These are phyloP conservation scores for Primulina huaijiensis DNA, from an alignment of 257 asterid species.

Conservation along the genomic window DNA sequence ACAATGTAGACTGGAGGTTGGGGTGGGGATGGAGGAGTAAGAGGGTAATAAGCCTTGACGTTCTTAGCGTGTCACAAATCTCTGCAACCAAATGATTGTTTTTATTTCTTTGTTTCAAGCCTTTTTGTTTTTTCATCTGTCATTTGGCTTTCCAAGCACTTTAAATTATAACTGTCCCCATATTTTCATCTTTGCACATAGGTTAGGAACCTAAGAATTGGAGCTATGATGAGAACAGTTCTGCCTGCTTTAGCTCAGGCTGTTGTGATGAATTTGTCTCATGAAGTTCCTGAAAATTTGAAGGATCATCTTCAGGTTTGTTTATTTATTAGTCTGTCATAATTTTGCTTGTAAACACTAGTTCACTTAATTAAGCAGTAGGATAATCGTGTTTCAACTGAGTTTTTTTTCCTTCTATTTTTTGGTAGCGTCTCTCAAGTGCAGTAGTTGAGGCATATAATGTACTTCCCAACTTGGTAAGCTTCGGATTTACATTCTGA, in stretches of 20 bases:
- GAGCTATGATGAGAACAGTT: constrained; percentile 88
- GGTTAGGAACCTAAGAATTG: constrained; percentile 92
- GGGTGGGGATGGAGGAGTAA: neutral
- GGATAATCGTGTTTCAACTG: constrained; percentile 19
- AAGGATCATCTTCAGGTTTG: constrained; percentile 75
- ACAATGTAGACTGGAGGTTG: neutral
- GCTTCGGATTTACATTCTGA: constrained; percentile 8
- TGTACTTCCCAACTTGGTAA: constrained; percentile 80
- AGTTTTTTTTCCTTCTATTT: constrained; percentile 14
- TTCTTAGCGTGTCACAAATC: constrained; percentile 1
- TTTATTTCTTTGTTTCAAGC: neutral
- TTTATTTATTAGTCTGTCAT: constrained; percentile 22
- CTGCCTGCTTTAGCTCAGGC: constrained; percentile 96
- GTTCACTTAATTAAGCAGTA: neutral
- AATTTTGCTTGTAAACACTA: neutral
- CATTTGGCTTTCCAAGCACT: neutral
- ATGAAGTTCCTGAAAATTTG: constrained; percentile 40
- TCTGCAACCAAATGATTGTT: neutral
- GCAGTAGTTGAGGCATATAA: constrained; percentile 85
- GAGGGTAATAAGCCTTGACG: neutral
- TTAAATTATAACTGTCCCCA: neutral
- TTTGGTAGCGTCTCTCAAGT: constrained; percentile 55
- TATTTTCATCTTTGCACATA: constrained; percentile 21
- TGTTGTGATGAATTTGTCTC: constrained; percentile 50
- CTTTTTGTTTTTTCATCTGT: neutral